Evolutionary conservation across 345 rosid species (phyloP).

Genomic region (Garcia nutans): DNA sequence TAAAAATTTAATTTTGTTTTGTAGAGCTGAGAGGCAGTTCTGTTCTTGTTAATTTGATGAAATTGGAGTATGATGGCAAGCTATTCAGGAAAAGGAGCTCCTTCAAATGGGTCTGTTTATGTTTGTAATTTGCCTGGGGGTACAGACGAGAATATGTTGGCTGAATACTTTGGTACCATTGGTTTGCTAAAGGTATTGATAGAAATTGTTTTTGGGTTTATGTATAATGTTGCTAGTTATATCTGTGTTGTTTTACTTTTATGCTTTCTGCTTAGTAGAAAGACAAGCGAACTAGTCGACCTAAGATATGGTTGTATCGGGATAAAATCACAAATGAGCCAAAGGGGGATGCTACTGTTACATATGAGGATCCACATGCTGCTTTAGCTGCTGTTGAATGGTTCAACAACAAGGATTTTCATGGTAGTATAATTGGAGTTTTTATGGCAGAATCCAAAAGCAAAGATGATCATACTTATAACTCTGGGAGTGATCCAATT

Average conservation of each 20-base stretch:
- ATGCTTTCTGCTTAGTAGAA: conserved; percentile 35
- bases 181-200: conserved; percentile 78
- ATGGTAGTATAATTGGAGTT: conserved; percentile 77
- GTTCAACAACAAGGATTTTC: conserved; percentile 95
- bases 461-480: conserved; percentile 40
- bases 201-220: background rate
- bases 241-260: background rate
- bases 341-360: conserved; percentile 94
- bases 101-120: conserved; percentile 73
- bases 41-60: conserved; percentile 27
- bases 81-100: conserved; percentile 55
- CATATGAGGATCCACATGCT: conserved; percentile 98
- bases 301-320: conserved; percentile 88
- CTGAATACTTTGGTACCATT: conserved; percentile 91
- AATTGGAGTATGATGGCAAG: conserved; percentile 62
- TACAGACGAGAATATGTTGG: conserved; percentile 85
- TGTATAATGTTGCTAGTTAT: too few relatives aligned
- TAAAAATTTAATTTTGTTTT: background rate
- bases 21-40: background rate
- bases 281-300: conserved; percentile 89
- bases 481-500: conserved; percentile 31
- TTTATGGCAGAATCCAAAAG: conserved; percentile 77
- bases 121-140: conserved; percentile 82
- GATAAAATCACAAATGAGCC: conserved; percentile 91
- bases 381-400: conserved; percentile 96